phyloP scores from a whole-genome alignment of 148 eudicot species.

The Camellia japonica region DNA sequence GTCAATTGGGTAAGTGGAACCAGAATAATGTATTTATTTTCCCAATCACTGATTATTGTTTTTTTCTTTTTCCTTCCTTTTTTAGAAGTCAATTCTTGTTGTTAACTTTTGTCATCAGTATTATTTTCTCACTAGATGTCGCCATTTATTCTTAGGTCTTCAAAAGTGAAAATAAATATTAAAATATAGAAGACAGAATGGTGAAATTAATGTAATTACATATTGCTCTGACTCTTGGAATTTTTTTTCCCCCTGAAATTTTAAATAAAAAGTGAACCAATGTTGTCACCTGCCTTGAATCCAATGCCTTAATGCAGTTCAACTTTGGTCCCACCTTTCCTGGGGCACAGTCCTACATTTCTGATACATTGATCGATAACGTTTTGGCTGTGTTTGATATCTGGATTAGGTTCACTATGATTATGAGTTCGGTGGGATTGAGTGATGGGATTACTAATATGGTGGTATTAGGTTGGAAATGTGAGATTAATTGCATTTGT shows the following conservation, averaged over 20 bases:
- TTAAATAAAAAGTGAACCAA: neutral
- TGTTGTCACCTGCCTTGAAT: neutral
- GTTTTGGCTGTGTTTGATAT: neutral
- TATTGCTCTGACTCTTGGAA: neutral
- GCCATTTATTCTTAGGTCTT: neutral
- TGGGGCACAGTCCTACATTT: neutral
- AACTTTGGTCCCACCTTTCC: neutral
- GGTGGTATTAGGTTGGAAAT: too few relatives aligned
- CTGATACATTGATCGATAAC: neutral
- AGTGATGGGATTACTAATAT: too few relatives aligned
- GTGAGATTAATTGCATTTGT: too few relatives aligned
- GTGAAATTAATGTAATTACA: neutral
- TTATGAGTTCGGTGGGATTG: too few relatives aligned
- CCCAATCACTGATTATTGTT: neutral
- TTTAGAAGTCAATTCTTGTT: neutral
- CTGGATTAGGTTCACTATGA: too few relatives aligned
- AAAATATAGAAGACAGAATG: neutral
- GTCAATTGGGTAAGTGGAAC: conserved; percentile 59
- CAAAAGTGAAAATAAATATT: neutral
- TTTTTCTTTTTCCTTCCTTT: neutral
- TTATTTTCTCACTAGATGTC: neutral
- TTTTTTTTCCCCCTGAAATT: neutral
- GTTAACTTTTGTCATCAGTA: neutral
- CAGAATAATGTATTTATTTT: neutral
- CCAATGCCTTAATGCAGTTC: neutral